Evolutionary conservation across 2,329 filamentous ascomycete genomes (phyloP).

Genomic region (Orbilia javanica): DNA sequence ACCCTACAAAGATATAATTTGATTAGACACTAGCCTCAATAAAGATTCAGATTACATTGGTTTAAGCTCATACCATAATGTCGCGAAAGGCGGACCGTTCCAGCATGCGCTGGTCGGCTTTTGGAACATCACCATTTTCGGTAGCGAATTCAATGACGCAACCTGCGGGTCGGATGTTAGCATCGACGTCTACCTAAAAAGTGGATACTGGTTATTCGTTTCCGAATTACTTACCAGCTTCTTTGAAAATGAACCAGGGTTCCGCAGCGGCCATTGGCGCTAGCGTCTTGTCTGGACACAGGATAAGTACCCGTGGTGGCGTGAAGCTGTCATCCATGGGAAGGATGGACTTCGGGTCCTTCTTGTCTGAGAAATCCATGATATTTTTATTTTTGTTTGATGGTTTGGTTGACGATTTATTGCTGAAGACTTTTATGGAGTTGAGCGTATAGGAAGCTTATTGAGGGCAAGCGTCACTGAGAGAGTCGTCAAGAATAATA

Average conservation of each 20-base stretch:
- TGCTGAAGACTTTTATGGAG: neutral
- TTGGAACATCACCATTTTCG: slow-evolving; percentile 59
- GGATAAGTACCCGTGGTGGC: slow-evolving; percentile 54
- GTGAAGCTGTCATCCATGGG: slow-evolving; percentile 50
- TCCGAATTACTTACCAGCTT: slow-evolving; percentile 42
- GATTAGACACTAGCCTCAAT: neutral
- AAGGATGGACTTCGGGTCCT: slow-evolving; percentile 49
- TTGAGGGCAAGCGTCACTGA: slow-evolving; percentile 1
- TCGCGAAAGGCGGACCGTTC: slow-evolving; percentile 51
- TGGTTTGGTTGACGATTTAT: neutral
- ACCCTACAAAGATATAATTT: slow-evolving; percentile 7
- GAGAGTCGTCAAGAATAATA: slow-evolving; percentile 14
- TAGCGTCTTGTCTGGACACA: slow-evolving; percentile 57
- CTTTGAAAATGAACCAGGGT: slow-evolving; percentile 50
- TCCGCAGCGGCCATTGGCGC: slow-evolving; percentile 46
- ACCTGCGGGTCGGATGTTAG: slow-evolving; percentile 31
- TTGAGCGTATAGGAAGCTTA: neutral
- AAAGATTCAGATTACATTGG: neutral
- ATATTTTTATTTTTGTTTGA: slow-evolving; percentile 7
- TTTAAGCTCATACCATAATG: slow-evolving; percentile 30
- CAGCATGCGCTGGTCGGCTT: slow-evolving; percentile 59
- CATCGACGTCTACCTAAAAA: slow-evolving; percentile 10
- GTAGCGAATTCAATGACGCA: slow-evolving; percentile 60
- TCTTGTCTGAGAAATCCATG: slow-evolving; percentile 25
- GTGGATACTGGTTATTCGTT: neutral